Evolutionary conservation across 176 grass and related monocot species (phyloP).

Genomic region (Rhynchospora breviuscula): DNA sequence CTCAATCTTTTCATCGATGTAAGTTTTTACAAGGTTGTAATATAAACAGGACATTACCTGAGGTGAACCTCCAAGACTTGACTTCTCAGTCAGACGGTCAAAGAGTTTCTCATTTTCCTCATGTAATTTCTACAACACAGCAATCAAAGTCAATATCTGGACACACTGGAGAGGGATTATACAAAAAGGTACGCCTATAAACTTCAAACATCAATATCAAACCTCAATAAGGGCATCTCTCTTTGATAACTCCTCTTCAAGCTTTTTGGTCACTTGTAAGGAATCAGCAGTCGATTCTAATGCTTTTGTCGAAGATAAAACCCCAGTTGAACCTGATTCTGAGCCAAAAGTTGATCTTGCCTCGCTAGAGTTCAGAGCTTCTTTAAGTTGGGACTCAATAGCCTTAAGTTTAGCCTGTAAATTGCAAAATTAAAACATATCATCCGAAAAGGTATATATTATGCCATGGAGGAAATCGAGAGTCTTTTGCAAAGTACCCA

Average conservation of each 20-base stretch:
- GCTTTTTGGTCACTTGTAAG: slow-evolving; percentile 71
- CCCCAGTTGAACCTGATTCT: slow-evolving; percentile 55
- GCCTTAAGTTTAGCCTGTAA: slow-evolving; percentile 73
- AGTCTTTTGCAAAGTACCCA: background rate
- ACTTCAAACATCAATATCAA: slow-evolving; percentile 7
- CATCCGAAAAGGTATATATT: slow-evolving; percentile 20
- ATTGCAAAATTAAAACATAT: slow-evolving; percentile 32
- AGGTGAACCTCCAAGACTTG: slow-evolving; percentile 49
- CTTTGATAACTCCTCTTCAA: slow-evolving; percentile 93
- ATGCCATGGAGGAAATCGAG: background rate
- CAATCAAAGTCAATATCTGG: slow-evolving; percentile 21
- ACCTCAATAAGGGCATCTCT: slow-evolving; percentile 99
- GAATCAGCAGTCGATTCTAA: slow-evolving; percentile 76
- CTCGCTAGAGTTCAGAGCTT: slow-evolving; percentile 73
- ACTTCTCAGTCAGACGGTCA: slow-evolving; percentile 79
- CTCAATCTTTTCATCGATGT: background rate
- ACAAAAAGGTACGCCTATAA: background rate
- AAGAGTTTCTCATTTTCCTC: slow-evolving; percentile 97
- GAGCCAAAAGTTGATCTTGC: slow-evolving; percentile 78
- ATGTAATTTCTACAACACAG: slow-evolving; percentile 79
- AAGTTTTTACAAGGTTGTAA: background rate
- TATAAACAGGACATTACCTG: slow-evolving; percentile 42
- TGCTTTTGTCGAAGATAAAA: slow-evolving; percentile 62
- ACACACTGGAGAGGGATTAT: background rate
- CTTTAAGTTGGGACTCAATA: slow-evolving; percentile 89